Evolutionary conservation across 1,284 basidiomycete genomes (phyloP), one percentile per base, ranked within the genome.

Genomic region (Cerioporus squamosus): DNA sequence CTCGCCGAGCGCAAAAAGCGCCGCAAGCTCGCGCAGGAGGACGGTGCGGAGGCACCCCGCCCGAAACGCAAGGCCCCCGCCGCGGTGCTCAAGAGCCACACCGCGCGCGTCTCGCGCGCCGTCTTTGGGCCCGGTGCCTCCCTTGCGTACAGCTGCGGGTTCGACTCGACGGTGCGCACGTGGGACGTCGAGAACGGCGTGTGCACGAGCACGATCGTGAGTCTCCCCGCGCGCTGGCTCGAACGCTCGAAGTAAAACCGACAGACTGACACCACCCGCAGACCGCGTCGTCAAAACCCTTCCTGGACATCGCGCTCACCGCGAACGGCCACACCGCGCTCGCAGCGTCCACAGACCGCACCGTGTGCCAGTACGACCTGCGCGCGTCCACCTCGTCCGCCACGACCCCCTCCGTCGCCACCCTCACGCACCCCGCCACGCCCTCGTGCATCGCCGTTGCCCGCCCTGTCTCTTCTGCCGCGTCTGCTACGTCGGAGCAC

Each of bases 141-240:
- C n/a, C n/a, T n/a, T n/a, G 90, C 85, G 3, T 83, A 83, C 44
- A 92, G 89, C 63, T 88, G 85, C 69, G 86, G 88, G 0, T 88
- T 91, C 61, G 91, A 93, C 70, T 91, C 88, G 40, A 91, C 90
- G 0, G 80, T 93, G 9, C 76, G 89, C 18, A 72, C 77, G 10
- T 93, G 91, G 91, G 88, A 92, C 70, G 76, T 85, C 2, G 88
- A 90, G 65, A 80, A 78, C 48, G 88, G 86, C 3, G 73, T 91
- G 2, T 92, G 88, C 61, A 77, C 81, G 0, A 73, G 82, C 54
- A 91, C 90, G 0, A 84, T 91, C 51, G 87, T 90, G 63, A 62
- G 87, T 78, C 48, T 47, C 26, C 26, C 3, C 26, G 26, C 3
- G n/a, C 26, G 1, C 26, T 29, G 6, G 9, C 26, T 45, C 33